Conservation (phyloP, 2,329 filamentous ascomycete species). For the Aspergillus versicolor region DNA sequence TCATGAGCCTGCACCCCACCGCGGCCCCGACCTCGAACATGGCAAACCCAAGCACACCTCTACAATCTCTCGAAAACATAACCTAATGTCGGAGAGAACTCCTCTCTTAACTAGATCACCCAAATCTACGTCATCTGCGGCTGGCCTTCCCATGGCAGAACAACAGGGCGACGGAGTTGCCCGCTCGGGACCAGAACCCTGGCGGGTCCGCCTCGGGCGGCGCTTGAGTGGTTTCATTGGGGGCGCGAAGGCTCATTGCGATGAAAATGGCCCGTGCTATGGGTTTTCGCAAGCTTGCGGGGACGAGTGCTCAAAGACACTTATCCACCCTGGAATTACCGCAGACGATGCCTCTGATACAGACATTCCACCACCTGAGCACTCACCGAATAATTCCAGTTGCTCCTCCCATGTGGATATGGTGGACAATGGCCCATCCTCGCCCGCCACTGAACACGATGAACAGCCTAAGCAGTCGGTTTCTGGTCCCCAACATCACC, state of each 20-base stretch:
- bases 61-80: conserved; percentile 13
- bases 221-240: conserved; percentile 52
- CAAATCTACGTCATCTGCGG: conserved; percentile 25
- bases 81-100: conserved; percentile 26
- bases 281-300: conserved; percentile 63
- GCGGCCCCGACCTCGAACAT: conserved; percentile 36
- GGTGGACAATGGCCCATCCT: conserved; percentile 8
- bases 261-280: conserved; percentile 60
- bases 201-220: conserved; percentile 36
- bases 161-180: conserved; percentile 17
- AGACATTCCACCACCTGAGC: conserved; percentile 4
- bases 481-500: conserved; percentile 64
- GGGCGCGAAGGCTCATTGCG: conserved; percentile 52
- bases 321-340: conserved; percentile 21
- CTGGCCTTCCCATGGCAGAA: conserved; percentile 12
- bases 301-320: conserved; percentile 57
- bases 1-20: conserved; percentile 33
- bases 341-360: conserved; percentile 17
- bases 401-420: conserved; percentile 15
- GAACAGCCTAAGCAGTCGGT: conserved; percentile 5
- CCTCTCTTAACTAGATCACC: conserved; percentile 27
- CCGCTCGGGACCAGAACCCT: conserved; percentile 28
- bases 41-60: conserved; percentile 25
- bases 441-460: background rate
- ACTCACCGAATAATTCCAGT: conserved; percentile 5